Evolutionary conservation across 306 rosid genomes (phyloP).

Genomic region (Coriaria nepalensis): DNA sequence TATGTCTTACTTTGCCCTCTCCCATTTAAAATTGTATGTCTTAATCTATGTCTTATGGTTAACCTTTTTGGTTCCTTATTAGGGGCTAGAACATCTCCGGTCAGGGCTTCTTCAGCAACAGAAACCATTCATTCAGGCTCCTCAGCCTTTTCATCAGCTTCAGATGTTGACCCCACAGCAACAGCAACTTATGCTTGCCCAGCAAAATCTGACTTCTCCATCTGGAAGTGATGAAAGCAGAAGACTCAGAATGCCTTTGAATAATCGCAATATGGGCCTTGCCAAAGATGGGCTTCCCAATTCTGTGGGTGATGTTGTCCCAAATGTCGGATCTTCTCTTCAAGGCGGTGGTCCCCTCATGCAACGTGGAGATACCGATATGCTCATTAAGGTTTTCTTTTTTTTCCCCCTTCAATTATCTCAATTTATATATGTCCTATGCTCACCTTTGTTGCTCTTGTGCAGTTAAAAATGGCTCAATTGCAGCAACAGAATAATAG

Average conservation of each 20-base stretch:
- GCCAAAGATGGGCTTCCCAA: conserved; percentile 67
- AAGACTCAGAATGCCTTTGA: conserved; percentile 78
- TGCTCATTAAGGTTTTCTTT: conserved; percentile 54
- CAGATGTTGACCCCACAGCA: conserved; percentile 95
- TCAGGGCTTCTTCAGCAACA: conserved; percentile 84
- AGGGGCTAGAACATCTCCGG: conserved; percentile 96
- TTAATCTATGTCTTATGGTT: neutral
- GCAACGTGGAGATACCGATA: conserved; percentile 74
- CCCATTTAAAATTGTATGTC: neutral
- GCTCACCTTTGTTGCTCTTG: conserved; percentile 15
- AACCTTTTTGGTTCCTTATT: neutral
- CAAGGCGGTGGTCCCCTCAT: conserved; percentile 62
- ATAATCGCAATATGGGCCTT: conserved; percentile 39
- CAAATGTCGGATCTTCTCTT: conserved; percentile 80
- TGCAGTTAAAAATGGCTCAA: conserved; percentile 80
- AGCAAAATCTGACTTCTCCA: conserved; percentile 77
- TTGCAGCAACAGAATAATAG: conserved; percentile 16
- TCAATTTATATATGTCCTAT: neutral
- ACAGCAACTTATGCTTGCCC: conserved; percentile 89
- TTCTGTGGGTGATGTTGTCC: conserved; percentile 65
- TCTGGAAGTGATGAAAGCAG: conserved; percentile 68
- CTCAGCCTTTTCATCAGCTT: conserved; percentile 85
- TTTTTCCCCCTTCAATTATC: neutral
- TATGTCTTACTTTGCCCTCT: conserved; percentile 19
- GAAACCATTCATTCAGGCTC: conserved; percentile 77